These are phyloP conservation scores for Trichoderma harzianum DNA, from an alignment of 2,329 filamentous ascomycete genomes.

Conservation along the genomic window DNA sequence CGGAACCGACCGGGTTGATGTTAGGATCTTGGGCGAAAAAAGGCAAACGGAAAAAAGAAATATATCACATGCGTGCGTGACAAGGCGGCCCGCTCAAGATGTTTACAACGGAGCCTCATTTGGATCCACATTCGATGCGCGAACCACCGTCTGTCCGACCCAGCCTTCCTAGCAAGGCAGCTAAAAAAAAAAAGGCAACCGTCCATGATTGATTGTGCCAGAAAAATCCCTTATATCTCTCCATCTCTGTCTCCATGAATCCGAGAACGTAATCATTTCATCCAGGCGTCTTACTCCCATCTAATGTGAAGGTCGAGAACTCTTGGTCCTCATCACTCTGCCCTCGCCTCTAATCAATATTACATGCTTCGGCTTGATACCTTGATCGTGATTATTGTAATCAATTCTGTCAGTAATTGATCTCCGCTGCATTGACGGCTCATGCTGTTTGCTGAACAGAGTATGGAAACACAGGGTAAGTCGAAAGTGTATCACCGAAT, in stretches of 20 bases:
- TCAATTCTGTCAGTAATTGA: background rate
- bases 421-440: background rate
- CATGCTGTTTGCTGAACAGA: background rate
- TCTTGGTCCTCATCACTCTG: background rate
- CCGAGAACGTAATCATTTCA: background rate
- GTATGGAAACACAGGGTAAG: background rate
- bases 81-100: background rate
- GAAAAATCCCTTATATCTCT: background rate
- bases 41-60: background rate
- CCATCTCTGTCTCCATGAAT: background rate
- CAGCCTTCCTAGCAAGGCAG: background rate
- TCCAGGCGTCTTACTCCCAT: background rate
- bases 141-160: background rate
- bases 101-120: background rate
- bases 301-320: background rate
- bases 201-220: background rate
- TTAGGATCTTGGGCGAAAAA: background rate
- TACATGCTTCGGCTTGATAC: background rate
- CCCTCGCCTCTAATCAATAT: background rate
- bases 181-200: conserved; percentile 6
- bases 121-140: background rate
- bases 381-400: background rate
- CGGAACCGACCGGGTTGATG: background rate
- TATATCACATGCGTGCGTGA: background rate
- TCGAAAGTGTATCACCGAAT: background rate